Base-by-base conservation (phyloP, 2,329 filamentous ascomycete genomes). In the Didymella arachidicola region DNA sequence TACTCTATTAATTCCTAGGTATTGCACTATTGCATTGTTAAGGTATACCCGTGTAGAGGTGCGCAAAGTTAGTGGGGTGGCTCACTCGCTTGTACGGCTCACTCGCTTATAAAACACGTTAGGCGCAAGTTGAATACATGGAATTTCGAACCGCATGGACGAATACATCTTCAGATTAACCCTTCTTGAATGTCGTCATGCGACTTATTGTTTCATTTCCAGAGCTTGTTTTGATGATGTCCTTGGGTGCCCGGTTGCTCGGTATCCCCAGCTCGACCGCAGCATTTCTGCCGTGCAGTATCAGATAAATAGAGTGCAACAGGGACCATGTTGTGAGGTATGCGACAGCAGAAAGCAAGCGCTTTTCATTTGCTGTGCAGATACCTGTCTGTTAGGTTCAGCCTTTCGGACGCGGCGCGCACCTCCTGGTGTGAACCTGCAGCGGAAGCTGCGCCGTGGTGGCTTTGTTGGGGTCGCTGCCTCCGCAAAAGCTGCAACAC, bases 91-190 rank as follows among this genome's bases (percentile, higher is more conserved):
- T n/a, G n/a, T n/a, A n/a, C n/a, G n/a, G n/a, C n/a, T n/a, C n/a
- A n/a, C n/a, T n/a, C n/a, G n/a, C n/a, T n/a, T n/a, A n/a, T n/a
- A n/a, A n/a, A n/a, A n/a, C n/a, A n/a, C n/a, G n/a, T 30, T 25
- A 30, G 38, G n/a, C 30, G 10, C 26, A 38, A 27, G 16, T 1
- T 30, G 19, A 26, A 18, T 36, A 27, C 48, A 36, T 48, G 19
- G 29, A 48, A 29, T 53, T 45, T 56, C 56, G 54, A 59, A 46
- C 57, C 4, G 42, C 27, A 59, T 57, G 59, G 19, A 61, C 45
- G 48, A 46, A 46, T 67, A 58, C 63, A 50, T 7, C 2, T 54
- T 53, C 38, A 11, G 18, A 8, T 36, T 26, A 16, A 4, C 46
- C 46, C 25, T 45, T 45, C 18, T 16, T 18, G 12, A 45, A 11